Evolutionary conservation across 1,139 yeast species (phyloP).

Genomic region (Candida sp.): DNA sequence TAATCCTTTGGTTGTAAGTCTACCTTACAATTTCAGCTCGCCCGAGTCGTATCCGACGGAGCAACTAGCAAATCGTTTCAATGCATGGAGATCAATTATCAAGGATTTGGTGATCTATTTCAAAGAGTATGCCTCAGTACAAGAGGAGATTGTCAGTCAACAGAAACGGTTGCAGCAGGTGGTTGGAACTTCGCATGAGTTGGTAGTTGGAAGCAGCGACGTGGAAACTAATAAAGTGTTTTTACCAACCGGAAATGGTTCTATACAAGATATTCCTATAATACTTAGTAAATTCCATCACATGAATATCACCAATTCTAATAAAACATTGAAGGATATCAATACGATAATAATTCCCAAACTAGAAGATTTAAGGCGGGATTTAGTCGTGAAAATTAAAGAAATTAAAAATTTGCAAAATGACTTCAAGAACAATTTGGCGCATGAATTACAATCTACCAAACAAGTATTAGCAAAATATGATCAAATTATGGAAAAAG

Average conservation of each 20-base stretch:
- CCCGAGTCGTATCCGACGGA: constrained; percentile 69
- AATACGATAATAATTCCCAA: constrained; percentile 71
- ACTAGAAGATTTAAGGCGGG: constrained; percentile 80
- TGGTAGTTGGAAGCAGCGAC: constrained; percentile 11
- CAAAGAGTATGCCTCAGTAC: constrained; percentile 77
- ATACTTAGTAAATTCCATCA: constrained; percentile 74
- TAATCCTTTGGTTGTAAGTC: constrained; percentile 36
- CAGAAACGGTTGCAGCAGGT: constrained; percentile 82
- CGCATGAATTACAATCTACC: constrained; percentile 66
- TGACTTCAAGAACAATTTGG: constrained; percentile 77
- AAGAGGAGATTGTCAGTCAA: constrained; percentile 84
- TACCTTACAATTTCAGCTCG: constrained; percentile 32
- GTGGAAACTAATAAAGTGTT: constrained; percentile 51
- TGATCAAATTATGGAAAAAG: constrained; percentile 33
- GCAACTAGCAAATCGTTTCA: constrained; percentile 75
- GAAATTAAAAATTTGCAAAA: constrained; percentile 80
- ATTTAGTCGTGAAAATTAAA: constrained; percentile 76
- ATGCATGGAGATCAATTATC: constrained; percentile 82
- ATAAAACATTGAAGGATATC: constrained; percentile 70
- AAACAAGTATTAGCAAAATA: constrained; percentile 49
- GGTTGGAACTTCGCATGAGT: constrained; percentile 29
- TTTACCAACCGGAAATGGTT: constrained; percentile 75
- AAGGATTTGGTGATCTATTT: constrained; percentile 72
- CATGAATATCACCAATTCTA: constrained; percentile 63
- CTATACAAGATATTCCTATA: constrained; percentile 78